Base-by-base conservation (phyloP, 2,329 filamentous ascomycete species). In the Emergomyces africanus region DNA sequence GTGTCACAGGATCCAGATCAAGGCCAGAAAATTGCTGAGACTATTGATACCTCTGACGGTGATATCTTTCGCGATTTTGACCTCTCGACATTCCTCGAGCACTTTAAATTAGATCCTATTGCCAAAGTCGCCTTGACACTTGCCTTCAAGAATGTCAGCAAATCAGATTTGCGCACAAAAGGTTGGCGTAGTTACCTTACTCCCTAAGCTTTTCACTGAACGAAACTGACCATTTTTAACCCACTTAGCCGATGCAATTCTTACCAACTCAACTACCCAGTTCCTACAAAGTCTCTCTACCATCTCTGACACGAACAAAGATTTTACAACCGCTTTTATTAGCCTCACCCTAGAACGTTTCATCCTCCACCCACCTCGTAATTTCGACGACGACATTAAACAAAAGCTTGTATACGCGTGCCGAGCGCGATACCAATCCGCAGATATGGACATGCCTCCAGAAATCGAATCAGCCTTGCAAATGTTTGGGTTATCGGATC, bases 61-160 rank as follows among this genome's bases (percentile, higher is more conserved):
- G 92, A 99, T 66, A 83, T 96, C 61, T 96, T 96, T 72, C 87
- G 90, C 60, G 92, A 97, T 70, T 96, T 99, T 68, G 92, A 99
- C 70, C 81, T 99, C n/a, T 88, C 89, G 2, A 89, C 88, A 1
- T 97, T 99, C 71, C 86, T 97, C 80, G 88, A 95, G 64, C 91
- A 97, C 72, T 99, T 99, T 78, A 90, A 91, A 71, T 81, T 96
- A 58, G 91, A 96, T 75, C 85, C 90, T 10, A 74, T 96, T 53
- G 85, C 90, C 68, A 95, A 95, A 78, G 89, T 89, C 46, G 83
- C 95, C 62, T 80, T 99, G 63, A 89, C 90, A 55, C 79, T 96
- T 60, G 90, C 92, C 4, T 96, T 96, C 74, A 95, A 92, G 73
- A 82, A 85, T 62, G 85, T 86, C n/a, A 83, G 83, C 46, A 90